These are phyloP conservation scores for Fusarium concolor DNA, from an alignment of 2,329 filamentous ascomycete genomes.

Conservation along the genomic window DNA sequence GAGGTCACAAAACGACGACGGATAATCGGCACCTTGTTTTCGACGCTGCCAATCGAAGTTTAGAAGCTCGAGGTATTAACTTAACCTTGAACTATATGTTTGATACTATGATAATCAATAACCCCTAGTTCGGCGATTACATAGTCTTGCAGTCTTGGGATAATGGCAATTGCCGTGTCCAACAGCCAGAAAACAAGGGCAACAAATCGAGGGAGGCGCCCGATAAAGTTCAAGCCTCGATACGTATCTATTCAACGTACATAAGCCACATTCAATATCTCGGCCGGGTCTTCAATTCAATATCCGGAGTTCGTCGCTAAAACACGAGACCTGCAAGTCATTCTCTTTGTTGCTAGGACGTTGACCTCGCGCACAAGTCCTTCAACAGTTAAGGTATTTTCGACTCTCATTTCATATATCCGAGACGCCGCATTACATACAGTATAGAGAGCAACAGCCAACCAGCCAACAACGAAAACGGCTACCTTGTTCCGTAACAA, in stretches of 20 bases:
- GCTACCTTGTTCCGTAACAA: conserved; percentile 17
- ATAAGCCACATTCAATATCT: conserved; percentile 36
- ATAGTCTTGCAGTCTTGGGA: background rate
- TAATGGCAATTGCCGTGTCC: conserved; percentile 12
- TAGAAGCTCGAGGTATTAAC: background rate
- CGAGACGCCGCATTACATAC: conserved; percentile 15
- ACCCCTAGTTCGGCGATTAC: background rate
- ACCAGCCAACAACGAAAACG: conserved; percentile 16
- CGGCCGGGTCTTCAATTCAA: conserved; percentile 37
- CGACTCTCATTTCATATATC: conserved; percentile 14
- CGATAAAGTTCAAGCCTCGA: conserved; percentile 29
- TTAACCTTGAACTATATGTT: conserved; percentile 19
- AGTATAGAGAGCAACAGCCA: background rate
- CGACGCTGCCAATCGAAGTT: conserved; percentile 18
- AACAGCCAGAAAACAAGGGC: background rate
- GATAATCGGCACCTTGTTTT: conserved; percentile 9
- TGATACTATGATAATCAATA: conserved; percentile 3
- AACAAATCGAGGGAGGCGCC: conserved; percentile 12
- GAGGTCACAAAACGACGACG: conserved; percentile 33
- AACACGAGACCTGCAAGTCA: conserved; percentile 28
- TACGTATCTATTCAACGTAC: conserved; percentile 16
- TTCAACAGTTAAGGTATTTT: background rate
- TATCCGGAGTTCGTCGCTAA: conserved; percentile 22
- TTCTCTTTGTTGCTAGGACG: background rate
- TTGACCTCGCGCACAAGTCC: conserved; percentile 24